These are phyloP conservation scores for Lodderomyces theae DNA, from an alignment of 1,139 yeast genomes.

Conservation along the genomic window DNA sequence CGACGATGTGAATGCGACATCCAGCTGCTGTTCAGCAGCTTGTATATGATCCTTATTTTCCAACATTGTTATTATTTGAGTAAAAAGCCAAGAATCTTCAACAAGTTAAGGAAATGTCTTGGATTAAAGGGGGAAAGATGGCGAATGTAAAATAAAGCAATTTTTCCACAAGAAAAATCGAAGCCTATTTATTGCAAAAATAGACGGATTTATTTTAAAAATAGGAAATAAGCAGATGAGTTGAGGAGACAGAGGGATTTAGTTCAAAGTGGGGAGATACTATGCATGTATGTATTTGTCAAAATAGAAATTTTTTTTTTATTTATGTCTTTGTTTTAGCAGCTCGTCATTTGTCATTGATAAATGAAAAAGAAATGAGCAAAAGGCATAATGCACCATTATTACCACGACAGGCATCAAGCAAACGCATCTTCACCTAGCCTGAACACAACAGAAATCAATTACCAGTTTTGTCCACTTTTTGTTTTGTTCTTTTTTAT, in stretches of 20 bases:
- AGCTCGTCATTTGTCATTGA: conserved; percentile 1
- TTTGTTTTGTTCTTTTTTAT: neutral
- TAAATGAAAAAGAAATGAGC: neutral
- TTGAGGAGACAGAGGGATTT: neutral
- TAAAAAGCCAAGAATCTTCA: neutral
- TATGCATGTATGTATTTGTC: too few relatives aligned
- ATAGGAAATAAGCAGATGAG: neutral
- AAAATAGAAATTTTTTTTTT: neutral
- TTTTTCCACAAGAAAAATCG: conserved; percentile 1
- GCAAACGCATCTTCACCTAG: neutral
- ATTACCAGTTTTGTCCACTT: neutral
- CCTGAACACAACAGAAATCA: too few relatives aligned
- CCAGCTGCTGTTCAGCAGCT: neutral
- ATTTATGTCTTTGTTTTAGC: neutral
- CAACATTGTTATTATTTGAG: too few relatives aligned
- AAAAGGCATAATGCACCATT: neutral
- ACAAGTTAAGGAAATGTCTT: neutral
- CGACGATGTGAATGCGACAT: neutral
- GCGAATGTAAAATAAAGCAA: neutral
- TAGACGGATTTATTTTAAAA: neutral
- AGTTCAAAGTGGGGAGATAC: neutral
- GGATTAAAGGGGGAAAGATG: neutral
- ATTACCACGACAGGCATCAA: too few relatives aligned
- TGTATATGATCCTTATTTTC: neutral
- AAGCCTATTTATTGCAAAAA: neutral